phyloP scores from a whole-genome alignment of 2,329 filamentous ascomycete species.

The Chaetomium globosum region DNA sequence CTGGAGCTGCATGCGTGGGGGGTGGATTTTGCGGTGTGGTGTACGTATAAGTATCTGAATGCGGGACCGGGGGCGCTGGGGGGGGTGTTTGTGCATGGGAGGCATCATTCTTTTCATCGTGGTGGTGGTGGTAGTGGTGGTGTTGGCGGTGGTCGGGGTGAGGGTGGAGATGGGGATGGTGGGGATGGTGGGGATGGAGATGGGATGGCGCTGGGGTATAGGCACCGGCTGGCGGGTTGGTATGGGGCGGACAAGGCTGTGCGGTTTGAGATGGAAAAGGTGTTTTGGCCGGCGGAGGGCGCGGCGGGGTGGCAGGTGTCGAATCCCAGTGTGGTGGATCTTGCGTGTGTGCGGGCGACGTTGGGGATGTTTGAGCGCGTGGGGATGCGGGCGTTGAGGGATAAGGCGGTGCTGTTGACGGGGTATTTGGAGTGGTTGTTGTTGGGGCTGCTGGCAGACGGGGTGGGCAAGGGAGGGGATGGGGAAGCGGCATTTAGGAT shows the following conservation, averaged over 20 bases:
- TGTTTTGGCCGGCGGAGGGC: conserved; percentile 74
- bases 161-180: too few relatives aligned
- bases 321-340: conserved; percentile 78
- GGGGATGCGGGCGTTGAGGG: conserved; percentile 66
- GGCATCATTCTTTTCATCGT: conserved; percentile 63
- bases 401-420: conserved; percentile 73
- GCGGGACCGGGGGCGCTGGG: conserved; percentile 80
- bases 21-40: conserved; percentile 91
- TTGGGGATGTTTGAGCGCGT: conserved; percentile 75
- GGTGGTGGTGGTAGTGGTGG: too few relatives aligned
- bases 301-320: conserved; percentile 83
- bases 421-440: conserved; percentile 75
- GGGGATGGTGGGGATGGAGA: background rate
- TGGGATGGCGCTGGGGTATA: conserved; percentile 51
- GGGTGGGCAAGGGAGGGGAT: conserved; percentile 38
- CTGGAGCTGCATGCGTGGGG: conserved; percentile 82
- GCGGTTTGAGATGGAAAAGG: conserved; percentile 82
- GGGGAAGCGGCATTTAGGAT: conserved; percentile 55
- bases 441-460: conserved; percentile 45
- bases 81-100: conserved; percentile 78
- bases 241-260: conserved; percentile 79
- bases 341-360: conserved; percentile 72
- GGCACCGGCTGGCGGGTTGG: conserved; percentile 76
- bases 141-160: too few relatives aligned
- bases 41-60: conserved; percentile 93